Base-by-base conservation (phyloP, 371 early-diverging fungal genomes). In the Saksenaea oblongispora region DNA sequence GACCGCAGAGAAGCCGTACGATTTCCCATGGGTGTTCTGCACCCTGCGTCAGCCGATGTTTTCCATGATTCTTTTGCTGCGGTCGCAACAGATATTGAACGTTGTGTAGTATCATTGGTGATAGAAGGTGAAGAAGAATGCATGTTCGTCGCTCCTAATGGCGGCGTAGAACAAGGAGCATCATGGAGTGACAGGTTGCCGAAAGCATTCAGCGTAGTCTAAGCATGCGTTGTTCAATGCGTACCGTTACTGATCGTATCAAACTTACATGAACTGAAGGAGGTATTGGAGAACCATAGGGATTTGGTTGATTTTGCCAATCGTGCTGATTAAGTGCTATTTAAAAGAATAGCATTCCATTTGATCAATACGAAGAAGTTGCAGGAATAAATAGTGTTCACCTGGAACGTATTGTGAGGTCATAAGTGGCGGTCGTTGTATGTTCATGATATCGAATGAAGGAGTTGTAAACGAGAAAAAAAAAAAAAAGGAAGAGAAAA, bases 11-110 rank as follows among this genome's bases (percentile, higher is more conserved):
- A 18, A 10, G 18, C 22, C 22, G 17, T 47, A 17, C 51, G 51
- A 9, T 22, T 47, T 10, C 22, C 51, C n/a, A n/a, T 22, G 5
- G 22, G 10, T 47, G 51, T 22, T 47, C 51, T 17, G 5, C 22
- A 18, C 22, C 8, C n/a, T 47, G 18, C 1, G 22, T 47, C 51
- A 22, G 22, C 51, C 22, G 51, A 47, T 11, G 51, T 47, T 22
- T 56, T 56, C 57, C 57, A 56, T 56, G 57, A 56, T 34, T 56
- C 57, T 35, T 24, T 56, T 35, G 37, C 51, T 47, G 51, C 10
- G 51, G 51, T 47, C 22, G 11, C 22, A 22, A 47, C 51, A 9
- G 51, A 47, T 18, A 47, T 47, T 18, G 51, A 22, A 22, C 51
- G 51, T 5, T n/a, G 51, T 47, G 51, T 47, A 22, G 22, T 47